Base-by-base conservation (phyloP, 1,284 basidiomycete species). In the Cutaneotrichosporon curvatum region DNA sequence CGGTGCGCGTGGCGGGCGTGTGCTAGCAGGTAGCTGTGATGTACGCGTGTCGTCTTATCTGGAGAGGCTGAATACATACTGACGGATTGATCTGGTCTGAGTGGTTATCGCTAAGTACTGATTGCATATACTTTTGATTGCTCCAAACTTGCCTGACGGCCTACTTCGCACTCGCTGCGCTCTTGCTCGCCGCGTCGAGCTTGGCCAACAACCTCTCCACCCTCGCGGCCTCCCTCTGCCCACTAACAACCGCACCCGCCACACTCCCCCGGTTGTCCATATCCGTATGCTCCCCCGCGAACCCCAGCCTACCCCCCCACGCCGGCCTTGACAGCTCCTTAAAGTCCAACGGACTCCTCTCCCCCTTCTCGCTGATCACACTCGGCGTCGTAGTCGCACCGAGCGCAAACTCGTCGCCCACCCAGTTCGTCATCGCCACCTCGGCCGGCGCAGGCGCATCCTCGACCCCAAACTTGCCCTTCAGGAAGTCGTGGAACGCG, bases 241-340 rank as follows among this genome's bases (percentile, higher is more conserved):
- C 74, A 48, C 67, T 71, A n/a, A 73, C 57, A 4, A 72, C 68
- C 4, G 74, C 75, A 6, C 74, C 74, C 0, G 69, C 71, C 1
- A 76, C 74, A 22, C 65, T 70, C 1, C 75, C 75, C 19, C 75
- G 50, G 47, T 73, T 70, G 37, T 77, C 71, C 51, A 75, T 60
- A 47, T 75, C 74, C 4, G 75, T 78, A 46, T 76, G 75, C 60
- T 78, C 77, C 11, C 77, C 77, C 14, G 76, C 76, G 31, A 76
- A 78, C 0, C 74, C 73, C 1, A 78, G 61, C 3, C 57, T 52
- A 0, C 74, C 74, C 3, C 55, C 65, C 73, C 75, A 77, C 4
- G 69, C 57, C 1, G 73, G 67, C 43, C 72, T 57, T 0, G 64
- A 55, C 6, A 77, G 66, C 58, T 73, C 65, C 43, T 72, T 68